Evolutionary conservation across 2,329 filamentous ascomycete genomes (phyloP).

Genomic region (Botrytis cinerea): DNA sequence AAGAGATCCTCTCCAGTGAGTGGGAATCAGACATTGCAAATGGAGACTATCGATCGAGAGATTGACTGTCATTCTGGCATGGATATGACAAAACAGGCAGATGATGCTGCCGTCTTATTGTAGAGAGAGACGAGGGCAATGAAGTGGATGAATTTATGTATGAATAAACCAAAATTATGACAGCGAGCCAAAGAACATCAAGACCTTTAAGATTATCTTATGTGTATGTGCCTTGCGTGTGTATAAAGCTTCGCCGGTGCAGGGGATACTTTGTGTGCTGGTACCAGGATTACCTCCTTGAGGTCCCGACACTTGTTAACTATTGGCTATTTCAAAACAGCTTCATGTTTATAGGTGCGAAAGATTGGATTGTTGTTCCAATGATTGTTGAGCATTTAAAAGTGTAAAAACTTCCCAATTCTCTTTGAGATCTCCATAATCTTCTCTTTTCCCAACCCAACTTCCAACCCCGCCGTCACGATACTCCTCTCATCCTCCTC

Average conservation of each 20-base stretch:
- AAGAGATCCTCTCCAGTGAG: not conserved
- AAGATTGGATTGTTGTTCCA: not conserved
- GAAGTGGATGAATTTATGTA: not conserved
- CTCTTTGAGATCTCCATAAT: not conserved
- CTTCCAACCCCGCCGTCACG: not conserved
- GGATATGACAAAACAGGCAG: not conserved
- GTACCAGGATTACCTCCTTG: not conserved
- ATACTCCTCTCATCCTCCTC: not conserved
- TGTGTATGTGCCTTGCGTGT: not conserved
- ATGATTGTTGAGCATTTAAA: not conserved
- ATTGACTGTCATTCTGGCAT: not conserved
- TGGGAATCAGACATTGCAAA: not conserved
- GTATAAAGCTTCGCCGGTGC: not conserved
- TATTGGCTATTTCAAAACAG: not conserved
- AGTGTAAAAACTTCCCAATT: not conserved
- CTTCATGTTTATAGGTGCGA: not conserved
- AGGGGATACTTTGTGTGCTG: not conserved
- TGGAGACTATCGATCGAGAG: not conserved
- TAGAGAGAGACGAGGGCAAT: not conserved
- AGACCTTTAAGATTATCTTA: not conserved
- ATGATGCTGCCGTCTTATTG: not conserved
- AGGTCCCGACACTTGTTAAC: not conserved
- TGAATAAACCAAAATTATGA: not conserved
- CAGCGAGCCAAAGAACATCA: not conserved
- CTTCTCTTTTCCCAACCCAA: not conserved